Percentiles rank a stretch among this genome's conserved stretches.
These are phyloP conservation scores for Thalassiosira ordinaria DNA, from an alignment of 352 stramenopile species.

Conservation along the genomic window DNA sequence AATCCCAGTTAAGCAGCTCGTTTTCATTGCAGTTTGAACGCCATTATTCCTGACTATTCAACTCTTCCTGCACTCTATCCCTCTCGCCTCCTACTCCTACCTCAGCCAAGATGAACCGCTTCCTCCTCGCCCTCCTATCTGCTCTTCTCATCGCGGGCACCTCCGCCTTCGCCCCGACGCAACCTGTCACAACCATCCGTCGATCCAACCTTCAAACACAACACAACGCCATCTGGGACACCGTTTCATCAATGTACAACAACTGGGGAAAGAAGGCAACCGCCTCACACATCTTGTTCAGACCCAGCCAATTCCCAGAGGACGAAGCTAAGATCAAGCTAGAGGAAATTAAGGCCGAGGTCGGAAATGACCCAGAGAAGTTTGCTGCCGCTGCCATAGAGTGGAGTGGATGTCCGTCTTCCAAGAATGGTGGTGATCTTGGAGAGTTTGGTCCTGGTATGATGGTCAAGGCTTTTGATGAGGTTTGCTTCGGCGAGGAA, in stretches of 20 bases:
- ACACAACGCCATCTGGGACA: slow-evolving; percentile 36
- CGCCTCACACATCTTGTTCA: slow-evolving; percentile 64
- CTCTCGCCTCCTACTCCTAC: too few relatives aligned
- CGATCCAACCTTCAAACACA: slow-evolving; percentile 29
- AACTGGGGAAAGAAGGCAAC: slow-evolving; percentile 62
- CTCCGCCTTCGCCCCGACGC: slow-evolving; percentile 29
- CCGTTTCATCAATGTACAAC: slow-evolving; percentile 41
- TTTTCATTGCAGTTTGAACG: too few relatives aligned
- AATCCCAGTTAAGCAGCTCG: too few relatives aligned
- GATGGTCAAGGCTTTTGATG: slow-evolving; percentile 87
- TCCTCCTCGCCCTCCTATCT: slow-evolving; percentile 40
- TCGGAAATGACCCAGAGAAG: slow-evolving; percentile 55
- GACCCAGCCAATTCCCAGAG: slow-evolving; percentile 52
- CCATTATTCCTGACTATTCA: too few relatives aligned
- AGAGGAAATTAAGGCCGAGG: slow-evolving; percentile 58
- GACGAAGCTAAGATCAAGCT: slow-evolving; percentile 53
- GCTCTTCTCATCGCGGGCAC: slow-evolving; percentile 29
- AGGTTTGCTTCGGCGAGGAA: slow-evolving; percentile 79
- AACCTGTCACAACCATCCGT: slow-evolving; percentile 4
- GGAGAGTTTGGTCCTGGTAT: slow-evolving; percentile 82
- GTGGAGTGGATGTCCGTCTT: slow-evolving; percentile 71
- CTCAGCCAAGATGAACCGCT: slow-evolving; percentile 25
- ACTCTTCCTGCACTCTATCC: too few relatives aligned
- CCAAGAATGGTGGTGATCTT: slow-evolving; percentile 68
- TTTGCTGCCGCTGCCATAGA: slow-evolving; percentile 48